Evolutionary conservation across 2,329 filamentous ascomycete genomes (phyloP).

Genomic region (Cladobotryum protrusum): DNA sequence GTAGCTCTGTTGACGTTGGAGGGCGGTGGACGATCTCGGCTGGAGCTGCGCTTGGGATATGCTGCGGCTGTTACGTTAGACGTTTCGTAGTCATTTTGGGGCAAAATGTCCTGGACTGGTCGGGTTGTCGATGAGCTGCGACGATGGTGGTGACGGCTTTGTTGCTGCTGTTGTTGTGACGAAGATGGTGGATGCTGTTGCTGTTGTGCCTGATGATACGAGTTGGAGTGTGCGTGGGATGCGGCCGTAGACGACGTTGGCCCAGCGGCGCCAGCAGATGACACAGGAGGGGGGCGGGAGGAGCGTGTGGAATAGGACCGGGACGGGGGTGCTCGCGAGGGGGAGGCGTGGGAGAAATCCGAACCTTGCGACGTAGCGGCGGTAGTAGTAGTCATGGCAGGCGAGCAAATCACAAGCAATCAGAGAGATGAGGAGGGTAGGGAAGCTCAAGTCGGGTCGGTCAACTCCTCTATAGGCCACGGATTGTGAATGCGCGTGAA

Average conservation of each 20-base stretch:
- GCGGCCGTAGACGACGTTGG: conserved; percentile 15
- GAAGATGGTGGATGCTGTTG: conserved; percentile 14
- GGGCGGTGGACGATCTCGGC: conserved; percentile 50
- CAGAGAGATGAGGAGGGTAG: background rate
- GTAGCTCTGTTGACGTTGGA: conserved; percentile 36
- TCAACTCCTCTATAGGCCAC: background rate
- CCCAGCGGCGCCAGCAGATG: conserved; percentile 16
- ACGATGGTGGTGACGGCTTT: conserved; percentile 31
- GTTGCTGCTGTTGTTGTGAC: conserved; percentile 19
- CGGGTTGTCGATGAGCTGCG: conserved; percentile 37
- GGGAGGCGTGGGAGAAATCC: conserved; percentile 17
- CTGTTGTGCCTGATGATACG: conserved; percentile 13
- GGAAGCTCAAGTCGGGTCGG: background rate
- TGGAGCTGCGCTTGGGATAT: conserved; percentile 57
- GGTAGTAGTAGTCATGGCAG: conserved; percentile 25
- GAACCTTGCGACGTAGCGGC: conserved; percentile 17
- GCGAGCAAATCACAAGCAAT: conserved; percentile 4
- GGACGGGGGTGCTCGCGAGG: conserved; percentile 24
- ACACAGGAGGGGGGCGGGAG: conserved; percentile 21
- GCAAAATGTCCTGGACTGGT: conserved; percentile 37
- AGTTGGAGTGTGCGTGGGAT: conserved; percentile 13
- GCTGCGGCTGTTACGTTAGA: conserved; percentile 53
- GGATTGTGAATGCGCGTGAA: background rate
- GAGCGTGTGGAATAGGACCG: conserved; percentile 31
- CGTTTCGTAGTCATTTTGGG: conserved; percentile 68